Evolutionary conservation across 805 yeast species (phyloP), one percentile per base, ranked within the genome.

Genomic region (Cyberlindnera bimundalis): DNA sequence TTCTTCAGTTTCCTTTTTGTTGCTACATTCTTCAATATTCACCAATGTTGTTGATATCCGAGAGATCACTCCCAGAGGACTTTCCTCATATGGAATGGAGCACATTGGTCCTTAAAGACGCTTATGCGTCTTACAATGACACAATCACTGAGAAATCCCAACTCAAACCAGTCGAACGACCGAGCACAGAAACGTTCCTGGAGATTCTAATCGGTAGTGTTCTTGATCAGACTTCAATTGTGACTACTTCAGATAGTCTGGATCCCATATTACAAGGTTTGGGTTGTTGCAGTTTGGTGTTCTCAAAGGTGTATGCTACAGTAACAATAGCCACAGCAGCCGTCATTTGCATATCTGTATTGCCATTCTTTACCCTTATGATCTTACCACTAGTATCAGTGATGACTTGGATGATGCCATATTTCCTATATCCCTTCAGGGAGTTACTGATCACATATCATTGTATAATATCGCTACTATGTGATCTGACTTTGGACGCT

Each of bases 81-180:
- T 42, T 42, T 20, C 46, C 46, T 20, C 46, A 42, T 24, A 24
- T 8, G 1, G 46, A 42, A 26, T 42, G 46, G 46, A n/a, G 34
- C 5, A 14, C 2, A 4, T 38, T 34, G 13, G 20, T 32, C 8
- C 40, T 42, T 5, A 14, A 28, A 9, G 42, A 42, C 14, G 29
- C 33, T 16, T 19, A 24, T 31, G 12, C 30, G 4, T n/a, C 6
- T 5, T 27, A 27, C 20, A 27, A 27, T 27, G 29, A 16, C 13
- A 16, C 7, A 26, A 13, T 12, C 17, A 13, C 17, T 3, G 8
- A 24, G 25, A 19, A 19, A 24, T 3, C 16, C n/a, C 21, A 14
- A 5, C n/a, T 10, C 26, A 20, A 20, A 14, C 31, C 19, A 6
- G 5, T 28, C 4, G 29, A 17, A 13, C 29, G 11, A 5, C 29